A percentile compares a stretch with the other conserved stretches of the same genome.
These are phyloP conservation scores for Petunia hybrid DNA, from an alignment of 305 asterid genomes.

Conservation along the genomic window DNA sequence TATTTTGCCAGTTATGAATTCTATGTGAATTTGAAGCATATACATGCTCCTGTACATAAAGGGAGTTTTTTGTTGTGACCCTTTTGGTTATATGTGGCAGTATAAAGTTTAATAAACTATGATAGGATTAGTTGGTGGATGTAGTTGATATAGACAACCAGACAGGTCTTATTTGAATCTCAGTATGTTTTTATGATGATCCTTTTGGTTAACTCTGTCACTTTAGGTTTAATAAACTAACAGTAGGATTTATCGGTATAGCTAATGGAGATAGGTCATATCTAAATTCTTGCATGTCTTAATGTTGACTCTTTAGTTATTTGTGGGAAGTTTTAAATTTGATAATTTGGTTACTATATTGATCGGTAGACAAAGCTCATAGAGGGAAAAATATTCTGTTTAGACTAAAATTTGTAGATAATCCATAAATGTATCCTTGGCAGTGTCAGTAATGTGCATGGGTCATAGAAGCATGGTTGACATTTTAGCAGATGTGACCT, in stretches of 20 bases:
- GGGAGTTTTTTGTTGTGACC: too few relatives aligned
- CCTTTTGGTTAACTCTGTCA: neutral
- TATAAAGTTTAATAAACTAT: neutral
- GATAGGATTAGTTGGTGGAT: constrained; percentile 12
- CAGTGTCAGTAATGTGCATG: neutral
- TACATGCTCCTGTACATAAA: too few relatives aligned
- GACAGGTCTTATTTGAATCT: neutral
- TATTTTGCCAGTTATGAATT: too few relatives aligned
- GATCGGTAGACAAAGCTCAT: neutral
- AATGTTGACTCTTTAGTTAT: neutral
- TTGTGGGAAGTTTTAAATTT: neutral
- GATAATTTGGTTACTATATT: neutral
- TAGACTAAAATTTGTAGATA: neutral
- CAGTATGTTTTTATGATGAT: constrained; percentile 1
- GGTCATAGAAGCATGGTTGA: neutral
- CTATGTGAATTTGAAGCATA: too few relatives aligned
- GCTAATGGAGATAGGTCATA: neutral
- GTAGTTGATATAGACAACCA: neutral
- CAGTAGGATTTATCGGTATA: neutral
- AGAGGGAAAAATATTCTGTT: neutral
- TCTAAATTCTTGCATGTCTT: neutral
- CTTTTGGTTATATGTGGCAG: neutral
- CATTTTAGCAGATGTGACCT: constrained; percentile 7
- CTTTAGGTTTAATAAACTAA: neutral
- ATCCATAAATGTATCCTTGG: neutral